Base-by-base conservation (phyloP, 306 rosid species). In the Abrus precatorius region DNA sequence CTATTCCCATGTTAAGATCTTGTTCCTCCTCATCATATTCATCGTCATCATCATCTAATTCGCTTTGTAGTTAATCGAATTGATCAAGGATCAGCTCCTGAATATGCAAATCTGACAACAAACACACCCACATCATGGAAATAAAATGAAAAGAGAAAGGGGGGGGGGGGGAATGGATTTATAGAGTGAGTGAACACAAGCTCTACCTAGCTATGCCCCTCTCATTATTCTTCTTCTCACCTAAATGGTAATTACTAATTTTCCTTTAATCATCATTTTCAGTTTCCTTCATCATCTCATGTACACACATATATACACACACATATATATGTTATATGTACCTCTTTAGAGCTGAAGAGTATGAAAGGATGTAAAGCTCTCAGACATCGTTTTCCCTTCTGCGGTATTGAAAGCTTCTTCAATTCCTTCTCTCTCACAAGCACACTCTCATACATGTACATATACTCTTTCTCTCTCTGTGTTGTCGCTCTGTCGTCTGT, bases 371-470 rank as follows among this genome's bases (percentile, higher is more conserved):
- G 87, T 78, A 87, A 88, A 83, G 87, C 88, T 85, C 87, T 90
- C 84, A 84, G 90, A 90, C 90, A 95, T 92, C 94, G 85, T 92
- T 95, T 89, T 92, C 97, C 55, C 76, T 87, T 84, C 87, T 86
- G 90, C 45, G 89, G 79, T 75, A 88, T 79, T 86, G 94, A 89
- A 94, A 88, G 91, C 88, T 88, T 90, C 90, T 80, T 89, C 74
- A 85, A 89, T 84, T 79, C 79, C 32, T 47, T 54, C 82, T 72
- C 44, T 76, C 84, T 69, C 75, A 13, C 54, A 77, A 45, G 12
- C 83, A 29, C 70, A 73, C 79, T 72, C 76, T 66, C 65, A 78
- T 43, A 76, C 52, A 48, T 64, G 20, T 47, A 34, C 62, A 59
- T 47, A 54, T 80, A 56, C 59, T 67, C 83, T 80, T 55, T 33